Conservation (phyloP, 805 yeast genomes). For the Jamesozyma piceae region DNA sequence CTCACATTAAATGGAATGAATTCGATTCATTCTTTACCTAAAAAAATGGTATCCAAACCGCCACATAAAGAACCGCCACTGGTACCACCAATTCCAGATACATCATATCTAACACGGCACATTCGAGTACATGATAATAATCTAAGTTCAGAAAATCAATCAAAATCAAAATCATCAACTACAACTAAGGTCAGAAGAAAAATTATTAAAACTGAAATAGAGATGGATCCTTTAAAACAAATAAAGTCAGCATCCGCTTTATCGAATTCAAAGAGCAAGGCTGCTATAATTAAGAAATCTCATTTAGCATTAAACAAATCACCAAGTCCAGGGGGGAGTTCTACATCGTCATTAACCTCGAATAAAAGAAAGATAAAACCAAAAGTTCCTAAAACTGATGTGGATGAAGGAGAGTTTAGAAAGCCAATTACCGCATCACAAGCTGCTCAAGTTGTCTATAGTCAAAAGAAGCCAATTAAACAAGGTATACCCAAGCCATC, state of each 20-base stretch:
- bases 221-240: conserved; percentile 4
- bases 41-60: not conserved
- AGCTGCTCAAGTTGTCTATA: conserved; percentile 6
- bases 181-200: not conserved
- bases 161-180: not conserved
- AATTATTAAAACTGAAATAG: not conserved
- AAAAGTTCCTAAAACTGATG: not conserved
- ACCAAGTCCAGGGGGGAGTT: not conserved
- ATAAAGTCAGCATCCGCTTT: conserved; percentile 17
- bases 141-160: not conserved
- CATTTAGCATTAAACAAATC: not conserved
- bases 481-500: not conserved
- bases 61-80: not conserved
- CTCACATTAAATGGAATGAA: not conserved
- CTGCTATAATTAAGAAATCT: conserved; percentile 1
- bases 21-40: not conserved
- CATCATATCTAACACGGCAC: not conserved
- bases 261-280: conserved; percentile 3
- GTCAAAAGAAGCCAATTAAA: not conserved
- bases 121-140: not conserved
- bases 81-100: not conserved
- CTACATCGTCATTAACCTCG: not conserved
- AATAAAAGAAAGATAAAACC: not conserved
- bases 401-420: not conserved
- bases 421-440: conserved; percentile 5